Conservation (phyloP, 768 basidiomycete genomes). For the Trametes gibbosa region DNA sequence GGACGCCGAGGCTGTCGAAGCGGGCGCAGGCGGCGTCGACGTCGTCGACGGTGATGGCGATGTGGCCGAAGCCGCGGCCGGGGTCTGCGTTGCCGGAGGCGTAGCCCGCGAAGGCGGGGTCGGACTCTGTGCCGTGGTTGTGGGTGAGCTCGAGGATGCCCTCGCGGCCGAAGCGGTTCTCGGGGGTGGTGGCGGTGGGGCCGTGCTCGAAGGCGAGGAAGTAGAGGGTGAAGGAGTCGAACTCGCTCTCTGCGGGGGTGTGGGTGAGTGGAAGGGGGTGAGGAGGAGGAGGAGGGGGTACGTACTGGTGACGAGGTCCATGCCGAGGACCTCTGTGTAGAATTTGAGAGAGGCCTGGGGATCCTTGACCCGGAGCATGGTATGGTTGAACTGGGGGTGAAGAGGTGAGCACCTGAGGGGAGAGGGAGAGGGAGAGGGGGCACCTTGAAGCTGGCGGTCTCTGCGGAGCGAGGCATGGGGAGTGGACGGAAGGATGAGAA, state of each 20-base stretch:
- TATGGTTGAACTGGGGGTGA: conserved; percentile 68
- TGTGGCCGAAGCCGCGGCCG: conserved; percentile 81
- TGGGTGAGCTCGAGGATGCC: conserved; percentile 77
- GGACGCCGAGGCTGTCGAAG: conserved; percentile 76
- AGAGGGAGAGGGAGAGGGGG: not conserved
- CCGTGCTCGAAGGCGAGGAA: conserved; percentile 78
- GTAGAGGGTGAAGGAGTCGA: conserved; percentile 70
- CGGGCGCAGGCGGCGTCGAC: conserved; percentile 80
- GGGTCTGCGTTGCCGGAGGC: conserved; percentile 84
- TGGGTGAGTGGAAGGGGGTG: not conserved
- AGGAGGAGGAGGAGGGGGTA: not conserved
- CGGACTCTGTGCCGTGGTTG: conserved; percentile 88
- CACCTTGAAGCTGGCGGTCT: conserved; percentile 65
- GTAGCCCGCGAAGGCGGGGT: conserved; percentile 78
- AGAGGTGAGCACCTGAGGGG: not conserved
- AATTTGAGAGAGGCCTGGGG: conserved; percentile 78
- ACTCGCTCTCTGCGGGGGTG: conserved; percentile 46
- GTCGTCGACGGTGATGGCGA: conserved; percentile 81
- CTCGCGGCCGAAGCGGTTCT: conserved; percentile 23
- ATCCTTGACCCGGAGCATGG: conserved; percentile 88
- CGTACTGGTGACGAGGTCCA: conserved; percentile 31
- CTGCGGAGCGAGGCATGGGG: conserved; percentile 59
- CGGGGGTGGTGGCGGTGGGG: conserved; percentile 20
- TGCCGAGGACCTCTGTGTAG: conserved; percentile 59
- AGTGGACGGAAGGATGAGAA: conserved; percentile 5